Percentiles rank a stretch among this genome's conserved stretches.
Conservation (phyloP, 2,329 filamentous ascomycete genomes). For the Diaporthe amygdali region DNA sequence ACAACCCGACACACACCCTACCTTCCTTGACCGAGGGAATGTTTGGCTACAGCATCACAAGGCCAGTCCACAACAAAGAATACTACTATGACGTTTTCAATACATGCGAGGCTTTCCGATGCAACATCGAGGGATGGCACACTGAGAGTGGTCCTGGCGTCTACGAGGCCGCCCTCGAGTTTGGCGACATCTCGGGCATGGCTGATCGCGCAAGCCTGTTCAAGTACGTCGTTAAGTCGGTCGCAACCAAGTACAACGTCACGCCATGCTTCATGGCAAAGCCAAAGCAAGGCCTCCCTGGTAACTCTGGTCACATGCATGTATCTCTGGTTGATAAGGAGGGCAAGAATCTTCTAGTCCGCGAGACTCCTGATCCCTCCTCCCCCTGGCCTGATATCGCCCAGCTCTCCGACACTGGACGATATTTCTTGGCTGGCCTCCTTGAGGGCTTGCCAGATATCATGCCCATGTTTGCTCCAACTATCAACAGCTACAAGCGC, state of each 20-base stretch:
- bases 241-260: slow-evolving; percentile 86
- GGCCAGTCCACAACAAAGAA: slow-evolving; percentile 87
- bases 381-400: slow-evolving; percentile 77
- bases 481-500: slow-evolving; percentile 97
- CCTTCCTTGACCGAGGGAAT: slow-evolving; percentile 88
- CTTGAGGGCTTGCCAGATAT: slow-evolving; percentile 89
- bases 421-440: slow-evolving; percentile 91
- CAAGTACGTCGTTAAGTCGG: slow-evolving; percentile 92
- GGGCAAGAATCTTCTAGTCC: slow-evolving; percentile 85
- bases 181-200: slow-evolving; percentile 86
- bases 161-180: slow-evolving; percentile 93
- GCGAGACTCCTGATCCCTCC: slow-evolving; percentile 73
- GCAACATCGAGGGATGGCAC: slow-evolving; percentile 92
- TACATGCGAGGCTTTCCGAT: slow-evolving; percentile 76
- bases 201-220: slow-evolving; percentile 91
- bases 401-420: slow-evolving; percentile 83
- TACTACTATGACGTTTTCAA: slow-evolving; percentile 92
- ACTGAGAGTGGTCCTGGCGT: slow-evolving; percentile 94
- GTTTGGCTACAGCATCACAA: slow-evolving; percentile 92
- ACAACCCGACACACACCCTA: slow-evolving; percentile 75
- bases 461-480: slow-evolving; percentile 94
- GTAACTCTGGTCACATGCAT: slow-evolving; percentile 96
- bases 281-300: slow-evolving; percentile 85
- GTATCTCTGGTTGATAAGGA: slow-evolving; percentile 81
- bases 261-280: slow-evolving; percentile 99